Conservation (phyloP, 208 protist genomes). For the Naegleria gruberi region DNA sequence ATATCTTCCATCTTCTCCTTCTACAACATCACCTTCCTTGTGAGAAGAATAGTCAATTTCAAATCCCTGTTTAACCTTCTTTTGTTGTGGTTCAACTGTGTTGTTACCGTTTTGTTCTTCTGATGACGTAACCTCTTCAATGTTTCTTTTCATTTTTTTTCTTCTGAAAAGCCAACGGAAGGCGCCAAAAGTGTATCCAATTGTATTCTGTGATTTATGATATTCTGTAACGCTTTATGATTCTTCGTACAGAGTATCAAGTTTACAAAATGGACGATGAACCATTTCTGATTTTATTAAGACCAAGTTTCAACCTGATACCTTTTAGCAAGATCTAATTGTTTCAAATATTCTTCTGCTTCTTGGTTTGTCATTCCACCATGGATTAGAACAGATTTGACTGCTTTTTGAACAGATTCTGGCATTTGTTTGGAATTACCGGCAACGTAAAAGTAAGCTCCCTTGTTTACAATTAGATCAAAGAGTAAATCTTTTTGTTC, state of each 20-base stretch:
- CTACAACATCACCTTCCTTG: neutral
- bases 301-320: slow-evolving; percentile 27
- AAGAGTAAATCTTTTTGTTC: slow-evolving; percentile 11
- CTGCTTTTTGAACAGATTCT: slow-evolving; percentile 18
- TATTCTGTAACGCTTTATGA: too few relatives aligned
- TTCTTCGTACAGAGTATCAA: too few relatives aligned
- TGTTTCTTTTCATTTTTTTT: neutral
- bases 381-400: neutral
- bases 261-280: too few relatives aligned
- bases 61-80: neutral
- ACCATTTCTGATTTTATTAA: neutral
- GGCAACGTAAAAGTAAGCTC: slow-evolving; percentile 27
- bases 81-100: neutral
- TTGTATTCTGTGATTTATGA: too few relatives aligned
- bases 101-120: neutral
- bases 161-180: neutral
- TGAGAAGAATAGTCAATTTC: neutral
- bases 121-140: neutral
- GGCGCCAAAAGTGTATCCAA: too few relatives aligned
- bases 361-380: neutral
- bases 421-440: slow-evolving; percentile 32
- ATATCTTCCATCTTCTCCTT: neutral
- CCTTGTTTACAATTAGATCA: slow-evolving; percentile 15
- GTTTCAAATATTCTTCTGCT: slow-evolving; percentile 4
- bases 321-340: neutral